Evolutionary conservation across 2,329 filamentous ascomycete genomes (phyloP).

Genomic region (Dactylellina sp.): DNA sequence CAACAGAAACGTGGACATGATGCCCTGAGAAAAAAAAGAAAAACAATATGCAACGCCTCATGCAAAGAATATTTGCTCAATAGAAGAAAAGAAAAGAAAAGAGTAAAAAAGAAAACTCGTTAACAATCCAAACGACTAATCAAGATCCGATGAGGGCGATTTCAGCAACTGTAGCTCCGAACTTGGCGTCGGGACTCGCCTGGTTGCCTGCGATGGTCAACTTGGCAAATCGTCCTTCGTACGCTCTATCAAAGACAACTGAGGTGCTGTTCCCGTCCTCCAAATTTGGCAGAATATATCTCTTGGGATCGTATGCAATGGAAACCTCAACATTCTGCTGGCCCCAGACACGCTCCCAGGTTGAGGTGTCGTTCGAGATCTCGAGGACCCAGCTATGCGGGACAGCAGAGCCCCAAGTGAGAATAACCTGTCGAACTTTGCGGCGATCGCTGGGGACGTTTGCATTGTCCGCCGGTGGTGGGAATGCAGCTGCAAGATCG

Average conservation of each 20-base stretch:
- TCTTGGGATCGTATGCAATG: conserved; percentile 55
- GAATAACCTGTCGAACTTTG: conserved; percentile 70
- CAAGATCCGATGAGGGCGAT: conserved; percentile 49
- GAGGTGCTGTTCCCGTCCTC: conserved; percentile 55
- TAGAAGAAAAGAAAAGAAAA: too few relatives aligned
- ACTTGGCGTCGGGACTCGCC: conserved; percentile 25
- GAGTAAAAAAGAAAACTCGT: neutral
- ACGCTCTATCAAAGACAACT: conserved; percentile 48
- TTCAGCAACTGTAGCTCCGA: conserved; percentile 49
- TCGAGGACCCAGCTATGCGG: conserved; percentile 57
- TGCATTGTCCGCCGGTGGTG: conserved; percentile 65
- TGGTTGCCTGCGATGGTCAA: conserved; percentile 53
- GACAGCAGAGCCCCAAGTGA: conserved; percentile 60
- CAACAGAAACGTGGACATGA: neutral
- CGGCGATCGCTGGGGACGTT: conserved; percentile 68
- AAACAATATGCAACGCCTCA: conserved; percentile 21
- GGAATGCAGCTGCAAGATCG: conserved; percentile 70
- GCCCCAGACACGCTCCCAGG: conserved; percentile 60
- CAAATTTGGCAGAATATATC: conserved; percentile 42
- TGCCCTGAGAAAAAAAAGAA: neutral
- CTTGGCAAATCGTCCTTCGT: conserved; percentile 48
- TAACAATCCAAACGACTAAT: conserved; percentile 6
- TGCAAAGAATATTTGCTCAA: conserved; percentile 7
- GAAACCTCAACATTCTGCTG: conserved; percentile 58
- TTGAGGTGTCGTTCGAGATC: conserved; percentile 63